Percentiles rank a stretch among this genome's conserved stretches.
These are phyloP conservation scores for Cystobasidium slooffiae DNA, from an alignment of 1,284 basidiomycete genomes.

Conservation along the genomic window DNA sequence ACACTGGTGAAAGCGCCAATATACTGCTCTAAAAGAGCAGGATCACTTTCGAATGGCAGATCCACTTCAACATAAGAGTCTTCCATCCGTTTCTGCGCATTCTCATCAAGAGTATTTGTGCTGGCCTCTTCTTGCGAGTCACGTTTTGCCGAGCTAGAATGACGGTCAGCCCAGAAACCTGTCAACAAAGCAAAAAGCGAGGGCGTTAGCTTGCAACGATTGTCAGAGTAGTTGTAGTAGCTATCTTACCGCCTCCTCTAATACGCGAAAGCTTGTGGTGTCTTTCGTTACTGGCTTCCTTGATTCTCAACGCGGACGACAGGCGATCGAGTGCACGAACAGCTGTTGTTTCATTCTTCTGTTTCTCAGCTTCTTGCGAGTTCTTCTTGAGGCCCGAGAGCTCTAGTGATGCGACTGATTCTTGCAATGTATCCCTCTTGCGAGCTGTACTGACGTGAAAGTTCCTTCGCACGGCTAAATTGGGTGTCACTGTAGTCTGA, in stretches of 20 bases:
- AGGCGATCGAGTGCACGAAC: slow-evolving; percentile 38
- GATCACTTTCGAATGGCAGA: slow-evolving; percentile 54
- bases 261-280: slow-evolving; percentile 36
- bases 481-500: too few species aligned
- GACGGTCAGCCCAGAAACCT: slow-evolving; percentile 42
- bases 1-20: slow-evolving; percentile 56
- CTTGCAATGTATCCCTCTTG: too few species aligned
- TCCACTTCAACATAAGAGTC: slow-evolving; percentile 56
- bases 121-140: not conserved
- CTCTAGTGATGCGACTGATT: not conserved
- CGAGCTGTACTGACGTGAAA: too few species aligned
- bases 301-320: slow-evolving; percentile 30
- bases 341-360: slow-evolving; percentile 34
- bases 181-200: not conserved
- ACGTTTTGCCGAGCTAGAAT: slow-evolving; percentile 4
- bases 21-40: slow-evolving; percentile 55
- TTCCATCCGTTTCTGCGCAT: slow-evolving; percentile 50
- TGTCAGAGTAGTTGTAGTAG: not conserved
- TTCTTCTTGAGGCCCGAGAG: slow-evolving; percentile 12
- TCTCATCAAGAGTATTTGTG: not conserved
- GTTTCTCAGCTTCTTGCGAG: slow-evolving; percentile 2
- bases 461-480: too few species aligned
- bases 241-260: slow-evolving; percentile 23
- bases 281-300: slow-evolving; percentile 26
- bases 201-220: not conserved